Percentiles rank a stretch among this genome's conserved stretches.
phyloP scores from a whole-genome alignment of 305 asterid genomes.

The Rubia balearica region DNA sequence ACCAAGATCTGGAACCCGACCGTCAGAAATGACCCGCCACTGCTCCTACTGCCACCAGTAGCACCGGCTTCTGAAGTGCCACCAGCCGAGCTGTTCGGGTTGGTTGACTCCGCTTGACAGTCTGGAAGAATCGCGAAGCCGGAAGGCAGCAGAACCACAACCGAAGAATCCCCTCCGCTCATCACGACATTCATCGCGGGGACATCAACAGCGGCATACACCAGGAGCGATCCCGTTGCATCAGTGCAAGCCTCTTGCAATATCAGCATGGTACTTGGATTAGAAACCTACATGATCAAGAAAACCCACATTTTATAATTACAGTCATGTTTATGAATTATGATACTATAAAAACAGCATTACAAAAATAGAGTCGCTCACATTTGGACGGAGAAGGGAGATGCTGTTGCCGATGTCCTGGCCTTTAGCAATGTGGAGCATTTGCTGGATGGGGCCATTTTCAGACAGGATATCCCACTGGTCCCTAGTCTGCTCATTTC shows the following conservation, averaged over 20 bases:
- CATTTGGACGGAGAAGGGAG: slow-evolving; percentile 45
- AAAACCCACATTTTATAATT: not conserved
- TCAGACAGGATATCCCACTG: slow-evolving; percentile 73
- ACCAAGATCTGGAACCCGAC: slow-evolving; percentile 68
- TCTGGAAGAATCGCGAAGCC: slow-evolving; percentile 69
- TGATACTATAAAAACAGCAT: not conserved
- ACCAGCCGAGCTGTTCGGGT: slow-evolving; percentile 15
- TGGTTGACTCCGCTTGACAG: slow-evolving; percentile 25
- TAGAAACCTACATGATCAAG: slow-evolving; percentile 37
- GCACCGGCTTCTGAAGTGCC: slow-evolving; percentile 8
- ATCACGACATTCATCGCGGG: slow-evolving; percentile 41
- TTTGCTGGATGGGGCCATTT: slow-evolving; percentile 49
- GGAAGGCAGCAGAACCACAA: slow-evolving; percentile 52
- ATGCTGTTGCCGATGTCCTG: slow-evolving; percentile 50
- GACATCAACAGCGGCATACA: slow-evolving; percentile 48
- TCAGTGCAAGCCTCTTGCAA: slow-evolving; percentile 62
- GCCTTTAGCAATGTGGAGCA: slow-evolving; percentile 54
- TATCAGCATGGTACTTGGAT: slow-evolving; percentile 36
- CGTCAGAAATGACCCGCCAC: slow-evolving; percentile 52
- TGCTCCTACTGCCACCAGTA: slow-evolving; percentile 16
- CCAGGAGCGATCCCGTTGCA: slow-evolving; percentile 48
- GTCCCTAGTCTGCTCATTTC: slow-evolving; percentile 47
- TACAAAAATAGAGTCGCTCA: slow-evolving; percentile 25
- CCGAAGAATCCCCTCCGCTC: slow-evolving; percentile 57
- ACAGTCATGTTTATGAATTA: not conserved